Base-by-base conservation (phyloP, 768 basidiomycete species). In the Guyanaporus albipodus region DNA sequence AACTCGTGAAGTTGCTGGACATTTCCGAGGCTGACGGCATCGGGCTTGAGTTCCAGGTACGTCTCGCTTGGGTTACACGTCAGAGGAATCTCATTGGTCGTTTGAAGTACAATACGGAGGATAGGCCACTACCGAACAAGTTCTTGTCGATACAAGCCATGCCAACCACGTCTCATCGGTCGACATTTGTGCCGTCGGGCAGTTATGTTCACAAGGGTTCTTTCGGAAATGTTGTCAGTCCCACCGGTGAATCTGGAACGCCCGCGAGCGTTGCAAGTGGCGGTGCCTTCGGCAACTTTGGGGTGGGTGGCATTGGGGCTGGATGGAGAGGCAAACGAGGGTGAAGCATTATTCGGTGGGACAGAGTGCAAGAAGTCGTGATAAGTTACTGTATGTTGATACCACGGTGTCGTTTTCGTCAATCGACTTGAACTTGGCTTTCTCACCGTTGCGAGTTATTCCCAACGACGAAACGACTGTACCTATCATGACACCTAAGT, bases 1-100 rank as follows among this genome's bases (percentile, higher is more conserved):
- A 81, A 63, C 71, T 95, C 33, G 80, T 91, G 47, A 88, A 89
- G 65, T 63, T 89, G 18, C 73, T 96, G 60, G 91, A 91, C 56
- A 71, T 95, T 19, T 86, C 85, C 7, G 89, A 94, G 63, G 79
- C 82, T 27, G 88, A 91, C 60, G 78, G 80, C 32, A 87, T 94
- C 52, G 87, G 89, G 8, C 76, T 94, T 14, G 91, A 95, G 65
- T 94, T 93, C 71, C 90, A 94, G 77, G 90, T 91, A 47, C 28
- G 77, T 61, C 6, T 2, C 15, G 9, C 37, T 46, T 50, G 32
- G 6, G 0, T 19, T 17, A 17, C 44, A 43, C 21, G 38, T 38
- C 19, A 41, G 29, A 5, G n/a, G 14, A 22, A 4, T 34, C 28
- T 15, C 17, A 10, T 31, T 23, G 15, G 12, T 28, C 14, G 36